Evolutionary conservation across 139 green algal species (phyloP).

Genomic region (Desmodesmus armatus): DNA sequence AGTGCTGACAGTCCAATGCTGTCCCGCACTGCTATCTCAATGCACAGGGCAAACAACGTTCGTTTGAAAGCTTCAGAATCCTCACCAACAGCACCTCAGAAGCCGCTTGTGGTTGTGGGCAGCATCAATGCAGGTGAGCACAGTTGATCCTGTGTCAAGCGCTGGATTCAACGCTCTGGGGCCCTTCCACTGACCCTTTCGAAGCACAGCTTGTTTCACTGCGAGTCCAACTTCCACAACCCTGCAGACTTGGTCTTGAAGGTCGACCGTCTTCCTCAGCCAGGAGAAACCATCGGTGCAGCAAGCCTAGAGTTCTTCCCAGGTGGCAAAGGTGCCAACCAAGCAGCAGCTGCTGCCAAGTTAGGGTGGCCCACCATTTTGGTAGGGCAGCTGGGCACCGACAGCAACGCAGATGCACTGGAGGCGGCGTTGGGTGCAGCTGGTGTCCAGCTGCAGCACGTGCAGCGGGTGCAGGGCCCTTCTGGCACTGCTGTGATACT

Average conservation of each 20-base stretch:
- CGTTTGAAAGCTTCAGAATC: no score
- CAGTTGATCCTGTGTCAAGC: no score
- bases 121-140: constrained; percentile 42
- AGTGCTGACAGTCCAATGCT: no score
- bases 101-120: constrained; percentile 38
- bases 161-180: no score
- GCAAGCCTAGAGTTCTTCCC: constrained; percentile 71
- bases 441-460: constrained; percentile 68
- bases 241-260: constrained; percentile 83
- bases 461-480: constrained; percentile 67
- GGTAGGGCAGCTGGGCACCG: constrained; percentile 78
- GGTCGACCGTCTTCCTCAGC: constrained; percentile 76
- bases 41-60: no score
- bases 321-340: constrained; percentile 92
- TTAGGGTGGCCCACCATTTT: constrained; percentile 84
- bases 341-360: constrained; percentile 85
- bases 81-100: background rate
- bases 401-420: constrained; percentile 80
- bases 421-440: constrained; percentile 53
- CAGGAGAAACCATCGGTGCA: constrained; percentile 84
- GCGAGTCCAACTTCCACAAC: constrained; percentile 78
- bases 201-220: no score
- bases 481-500: constrained; percentile 88
- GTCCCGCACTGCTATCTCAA: no score
- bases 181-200: no score